Conservation (phyloP, 2,329 filamentous ascomycete species). For the Stachybotrys echinatus region DNA sequence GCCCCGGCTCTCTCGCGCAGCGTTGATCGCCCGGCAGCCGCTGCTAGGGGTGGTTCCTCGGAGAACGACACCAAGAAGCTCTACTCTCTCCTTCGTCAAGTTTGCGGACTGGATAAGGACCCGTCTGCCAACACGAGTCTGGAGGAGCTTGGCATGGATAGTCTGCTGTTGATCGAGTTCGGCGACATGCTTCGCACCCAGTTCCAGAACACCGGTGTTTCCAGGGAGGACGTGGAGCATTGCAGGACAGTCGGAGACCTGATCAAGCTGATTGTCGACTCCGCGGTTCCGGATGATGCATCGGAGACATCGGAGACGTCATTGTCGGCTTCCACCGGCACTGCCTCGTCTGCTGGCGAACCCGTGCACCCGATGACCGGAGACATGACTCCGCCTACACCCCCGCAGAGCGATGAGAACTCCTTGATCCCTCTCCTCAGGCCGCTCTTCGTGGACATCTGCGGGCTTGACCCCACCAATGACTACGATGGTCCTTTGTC, state of each 20-base stretch:
- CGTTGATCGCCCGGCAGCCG: too few relatives aligned
- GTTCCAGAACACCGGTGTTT: neutral
- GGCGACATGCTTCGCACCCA: constrained; percentile 4
- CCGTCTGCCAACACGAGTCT: constrained; percentile 20
- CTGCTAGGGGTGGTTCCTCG: neutral
- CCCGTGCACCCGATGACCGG: neutral
- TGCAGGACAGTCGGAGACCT: constrained; percentile 1
- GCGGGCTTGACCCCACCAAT: constrained; percentile 14
- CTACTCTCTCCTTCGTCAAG: constrained; percentile 37
- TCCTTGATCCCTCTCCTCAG: constrained; percentile 2
- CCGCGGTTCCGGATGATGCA: neutral
- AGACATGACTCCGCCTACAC: neutral
- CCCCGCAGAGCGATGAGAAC: neutral
- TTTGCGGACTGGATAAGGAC: constrained; percentile 45
- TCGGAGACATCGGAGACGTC: neutral
- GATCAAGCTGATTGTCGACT: neutral
- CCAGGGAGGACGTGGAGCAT: neutral
- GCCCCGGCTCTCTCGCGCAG: too few relatives aligned
- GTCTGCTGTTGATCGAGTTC: constrained; percentile 19
- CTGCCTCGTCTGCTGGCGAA: neutral
- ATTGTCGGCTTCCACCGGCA: neutral
- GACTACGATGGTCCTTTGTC: constrained; percentile 6
- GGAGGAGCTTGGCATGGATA: constrained; percentile 16
- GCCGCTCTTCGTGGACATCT: constrained; percentile 14
- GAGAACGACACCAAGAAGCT: neutral